Conservation (phyloP, 371 early-diverging fungal genomes). For the Rhizopus microsporus region DNA sequence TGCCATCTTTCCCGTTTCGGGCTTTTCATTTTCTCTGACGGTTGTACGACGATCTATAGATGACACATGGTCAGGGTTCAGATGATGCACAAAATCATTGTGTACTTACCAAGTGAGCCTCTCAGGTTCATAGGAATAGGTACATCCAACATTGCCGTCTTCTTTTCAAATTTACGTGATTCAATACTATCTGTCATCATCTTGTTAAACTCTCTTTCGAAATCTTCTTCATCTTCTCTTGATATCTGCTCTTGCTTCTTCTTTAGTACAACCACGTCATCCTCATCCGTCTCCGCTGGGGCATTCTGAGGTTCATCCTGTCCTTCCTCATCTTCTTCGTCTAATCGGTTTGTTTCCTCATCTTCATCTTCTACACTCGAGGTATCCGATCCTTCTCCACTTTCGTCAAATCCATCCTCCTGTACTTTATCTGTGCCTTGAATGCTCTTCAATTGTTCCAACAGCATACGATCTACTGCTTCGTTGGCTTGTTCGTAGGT, state of each 20-base stretch:
- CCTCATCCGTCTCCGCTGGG: constrained; percentile 40
- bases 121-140: constrained; percentile 76
- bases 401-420: constrained; percentile 48
- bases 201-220: constrained; percentile 76
- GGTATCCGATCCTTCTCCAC: constrained; percentile 30
- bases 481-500: constrained; percentile 83
- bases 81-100: constrained; percentile 3
- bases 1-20: constrained; percentile 62
- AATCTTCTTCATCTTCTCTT: constrained; percentile 64
- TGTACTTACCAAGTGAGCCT: constrained; percentile 46
- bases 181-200: constrained; percentile 87
- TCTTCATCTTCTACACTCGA: constrained; percentile 53
- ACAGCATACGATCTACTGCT: constrained; percentile 60
- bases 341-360: constrained; percentile 30
- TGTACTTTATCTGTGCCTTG: constrained; percentile 44
- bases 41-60: constrained; percentile 42
- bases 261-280: constrained; percentile 59
- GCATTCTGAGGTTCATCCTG: constrained; percentile 31
- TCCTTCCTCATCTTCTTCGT: constrained; percentile 28
- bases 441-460: constrained; percentile 52
- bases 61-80: background rate
- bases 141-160: constrained; percentile 74
- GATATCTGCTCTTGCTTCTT: constrained; percentile 41
- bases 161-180: constrained; percentile 77
- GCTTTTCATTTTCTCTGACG: constrained; percentile 28